Conservation (phyloP, 208 protist genomes). For the Giardia muris region DNA sequence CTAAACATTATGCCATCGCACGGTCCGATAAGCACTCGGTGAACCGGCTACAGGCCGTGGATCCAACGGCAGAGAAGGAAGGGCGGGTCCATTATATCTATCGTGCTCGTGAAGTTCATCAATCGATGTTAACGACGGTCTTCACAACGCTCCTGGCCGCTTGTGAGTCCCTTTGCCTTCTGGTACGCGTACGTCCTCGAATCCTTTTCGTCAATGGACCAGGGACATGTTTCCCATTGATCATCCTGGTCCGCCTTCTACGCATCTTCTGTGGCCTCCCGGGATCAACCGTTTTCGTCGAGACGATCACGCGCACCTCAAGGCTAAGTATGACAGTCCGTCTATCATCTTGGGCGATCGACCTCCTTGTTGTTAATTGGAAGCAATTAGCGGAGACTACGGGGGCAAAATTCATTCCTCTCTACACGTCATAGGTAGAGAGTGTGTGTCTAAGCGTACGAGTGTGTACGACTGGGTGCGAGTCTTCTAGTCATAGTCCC, state of each 20-base stretch:
- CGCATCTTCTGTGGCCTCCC: neutral
- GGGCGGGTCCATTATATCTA: neutral
- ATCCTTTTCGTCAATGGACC: neutral
- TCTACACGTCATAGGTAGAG: neutral
- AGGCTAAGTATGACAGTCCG: neutral
- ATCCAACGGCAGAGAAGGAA: neutral
- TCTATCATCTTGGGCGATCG: neutral
- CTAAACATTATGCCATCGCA: neutral
- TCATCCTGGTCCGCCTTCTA: neutral
- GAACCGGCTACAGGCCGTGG: neutral
- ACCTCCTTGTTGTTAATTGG: neutral
- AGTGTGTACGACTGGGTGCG: no score
- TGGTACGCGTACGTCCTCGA: neutral
- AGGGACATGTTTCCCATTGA: neutral
- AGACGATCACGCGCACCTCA: neutral
- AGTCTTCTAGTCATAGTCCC: no score
- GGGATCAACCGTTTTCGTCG: neutral
- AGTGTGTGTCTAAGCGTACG: no score
- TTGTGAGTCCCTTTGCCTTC: neutral
- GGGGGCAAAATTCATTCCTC: neutral
- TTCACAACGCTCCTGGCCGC: neutral
- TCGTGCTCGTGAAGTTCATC: neutral
- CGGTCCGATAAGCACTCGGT: neutral
- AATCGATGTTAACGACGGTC: neutral
- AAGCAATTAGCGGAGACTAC: neutral